Conservation (phyloP, 2,329 filamentous ascomycete species). For the Thermothelomyces thermophilus region DNA sequence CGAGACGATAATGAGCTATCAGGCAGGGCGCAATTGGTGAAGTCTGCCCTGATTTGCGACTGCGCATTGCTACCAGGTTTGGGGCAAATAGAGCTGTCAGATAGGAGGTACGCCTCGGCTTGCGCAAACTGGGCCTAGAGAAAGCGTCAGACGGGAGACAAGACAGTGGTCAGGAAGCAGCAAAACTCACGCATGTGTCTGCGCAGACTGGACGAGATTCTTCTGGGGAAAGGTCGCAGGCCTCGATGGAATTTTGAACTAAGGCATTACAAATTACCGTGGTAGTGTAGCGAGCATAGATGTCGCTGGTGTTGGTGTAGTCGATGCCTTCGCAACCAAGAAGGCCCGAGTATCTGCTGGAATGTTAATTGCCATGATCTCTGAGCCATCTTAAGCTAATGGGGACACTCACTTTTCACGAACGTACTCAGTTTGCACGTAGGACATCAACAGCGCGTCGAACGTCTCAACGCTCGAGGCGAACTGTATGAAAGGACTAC, state of each 20-base stretch:
- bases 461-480: constrained; percentile 73
- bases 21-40: constrained; percentile 80
- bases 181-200: constrained; percentile 67
- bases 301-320: constrained; percentile 67
- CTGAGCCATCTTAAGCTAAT: constrained; percentile 6
- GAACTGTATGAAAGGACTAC: constrained; percentile 75
- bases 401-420: constrained; percentile 60
- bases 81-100: constrained; percentile 66
- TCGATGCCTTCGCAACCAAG: constrained; percentile 77
- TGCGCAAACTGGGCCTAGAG: constrained; percentile 70
- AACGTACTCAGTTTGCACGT: constrained; percentile 69
- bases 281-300: constrained; percentile 90
- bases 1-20: constrained; percentile 67
- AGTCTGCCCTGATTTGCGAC: constrained; percentile 81
- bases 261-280: constrained; percentile 91
- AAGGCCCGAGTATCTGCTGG: constrained; percentile 67
- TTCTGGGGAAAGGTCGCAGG: constrained; percentile 60
- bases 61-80: constrained; percentile 59
- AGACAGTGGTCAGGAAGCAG: constrained; percentile 4
- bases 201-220: constrained; percentile 75
- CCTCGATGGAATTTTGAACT: constrained; percentile 74
- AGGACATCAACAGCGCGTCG: constrained; percentile 65
- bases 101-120: constrained; percentile 78
- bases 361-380: constrained; percentile 7
- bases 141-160: constrained; percentile 25